These are phyloP conservation scores for Peronospora farinosa DNA, from an alignment of 352 stramenopile genomes.

Conservation along the genomic window DNA sequence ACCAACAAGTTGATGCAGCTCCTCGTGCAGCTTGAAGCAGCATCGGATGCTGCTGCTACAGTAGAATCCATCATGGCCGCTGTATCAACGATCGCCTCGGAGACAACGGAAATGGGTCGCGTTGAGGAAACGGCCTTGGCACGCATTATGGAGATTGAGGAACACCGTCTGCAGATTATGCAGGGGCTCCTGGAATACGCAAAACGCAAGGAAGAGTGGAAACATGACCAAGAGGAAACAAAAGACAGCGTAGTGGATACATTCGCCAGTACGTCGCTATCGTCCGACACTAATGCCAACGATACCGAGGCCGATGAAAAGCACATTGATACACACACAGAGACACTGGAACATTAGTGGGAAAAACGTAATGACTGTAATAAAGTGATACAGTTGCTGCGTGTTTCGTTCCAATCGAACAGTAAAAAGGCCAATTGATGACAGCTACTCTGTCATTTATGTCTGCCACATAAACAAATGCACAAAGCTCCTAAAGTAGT, in stretches of 20 bases:
- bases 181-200: constrained; percentile 54
- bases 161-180: constrained; percentile 57
- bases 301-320: constrained; percentile 1
- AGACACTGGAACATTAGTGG: too few species aligned
- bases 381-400: too few species aligned
- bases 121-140: constrained; percentile 39
- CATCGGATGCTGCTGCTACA: constrained; percentile 16
- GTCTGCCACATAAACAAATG: neutral
- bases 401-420: neutral
- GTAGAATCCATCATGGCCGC: constrained; percentile 28
- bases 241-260: constrained; percentile 3
- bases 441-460: neutral
- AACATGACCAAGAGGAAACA: constrained; percentile 1
- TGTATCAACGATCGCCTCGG: constrained; percentile 31
- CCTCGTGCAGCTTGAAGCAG: constrained; percentile 22
- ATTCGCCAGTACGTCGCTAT: neutral
- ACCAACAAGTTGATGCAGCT: constrained; percentile 41
- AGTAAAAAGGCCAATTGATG: neutral
- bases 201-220: constrained; percentile 43
- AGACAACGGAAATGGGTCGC: constrained; percentile 45
- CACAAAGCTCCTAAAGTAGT: neutral
- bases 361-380: too few species aligned
- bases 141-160: constrained; percentile 50
- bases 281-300: neutral
- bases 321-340: neutral